Conservation (phyloP, 2,329 filamentous ascomycete genomes). For the Fusarium denticulatum region DNA sequence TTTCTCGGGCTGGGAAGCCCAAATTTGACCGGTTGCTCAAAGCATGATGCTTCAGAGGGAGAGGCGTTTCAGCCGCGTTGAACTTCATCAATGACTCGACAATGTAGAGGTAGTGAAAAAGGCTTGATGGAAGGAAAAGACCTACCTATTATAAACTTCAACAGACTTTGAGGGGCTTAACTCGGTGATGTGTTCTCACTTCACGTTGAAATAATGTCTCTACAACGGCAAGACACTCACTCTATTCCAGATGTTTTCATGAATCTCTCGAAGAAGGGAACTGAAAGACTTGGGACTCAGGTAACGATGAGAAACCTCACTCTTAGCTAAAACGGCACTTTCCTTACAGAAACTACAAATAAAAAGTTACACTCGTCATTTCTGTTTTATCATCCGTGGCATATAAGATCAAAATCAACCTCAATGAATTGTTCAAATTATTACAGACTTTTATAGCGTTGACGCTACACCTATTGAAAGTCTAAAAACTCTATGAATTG, state of each 20-base stretch:
- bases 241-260: background rate
- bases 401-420: background rate
- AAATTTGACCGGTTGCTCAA: background rate
- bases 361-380: background rate
- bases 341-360: background rate
- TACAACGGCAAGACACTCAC: background rate
- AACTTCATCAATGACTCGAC: background rate
- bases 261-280: background rate
- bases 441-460: background rate
- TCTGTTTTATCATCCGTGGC: background rate
- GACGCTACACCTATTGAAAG: background rate
- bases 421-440: background rate
- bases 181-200: background rate
- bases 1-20: background rate
- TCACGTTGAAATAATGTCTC: background rate
- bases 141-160: background rate
- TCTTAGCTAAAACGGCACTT: background rate
- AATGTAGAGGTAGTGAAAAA: background rate
- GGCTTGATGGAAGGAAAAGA: background rate
- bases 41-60: background rate
- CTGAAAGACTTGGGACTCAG: no score
- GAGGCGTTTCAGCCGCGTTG: fast-evolving
- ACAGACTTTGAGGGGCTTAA: no score
- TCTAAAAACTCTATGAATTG: background rate
- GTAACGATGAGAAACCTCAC: background rate